Evolutionary conservation across 2,329 filamentous ascomycete species (phyloP).

Genomic region (Pestalotiopsis sp.): DNA sequence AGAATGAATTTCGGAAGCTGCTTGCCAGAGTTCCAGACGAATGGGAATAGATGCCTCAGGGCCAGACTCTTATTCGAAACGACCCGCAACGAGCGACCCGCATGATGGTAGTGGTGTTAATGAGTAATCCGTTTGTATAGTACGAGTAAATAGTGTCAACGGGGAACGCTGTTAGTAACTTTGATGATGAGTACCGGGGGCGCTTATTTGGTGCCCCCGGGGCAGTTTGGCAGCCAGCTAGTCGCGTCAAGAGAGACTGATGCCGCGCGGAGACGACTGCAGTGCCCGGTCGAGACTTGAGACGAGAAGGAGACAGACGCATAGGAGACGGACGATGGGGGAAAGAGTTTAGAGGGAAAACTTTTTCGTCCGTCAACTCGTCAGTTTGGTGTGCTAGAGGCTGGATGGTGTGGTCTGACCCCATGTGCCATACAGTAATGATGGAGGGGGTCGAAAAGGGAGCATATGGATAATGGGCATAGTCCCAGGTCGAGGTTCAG

Average conservation of each 20-base stretch:
- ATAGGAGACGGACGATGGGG: background rate
- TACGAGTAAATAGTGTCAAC: background rate
- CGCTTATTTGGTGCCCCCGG: constrained; percentile 12
- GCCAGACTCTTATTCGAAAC: background rate
- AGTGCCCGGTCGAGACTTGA: background rate
- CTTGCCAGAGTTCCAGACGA: constrained; percentile 11
- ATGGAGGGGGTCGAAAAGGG: background rate
- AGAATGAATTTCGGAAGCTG: background rate
- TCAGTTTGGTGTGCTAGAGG: background rate
- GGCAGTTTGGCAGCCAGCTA: background rate
- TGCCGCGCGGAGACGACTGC: constrained; percentile 12
- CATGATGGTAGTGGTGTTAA: background rate
- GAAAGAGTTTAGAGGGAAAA: background rate
- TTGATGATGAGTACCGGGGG: constrained; percentile 5
- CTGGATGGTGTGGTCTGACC: constrained; percentile 9
- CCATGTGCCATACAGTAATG: background rate
- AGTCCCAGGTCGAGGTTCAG: constrained; percentile 4
- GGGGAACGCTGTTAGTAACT: background rate
- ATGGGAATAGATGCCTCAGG: constrained; percentile 4
- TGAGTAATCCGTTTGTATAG: background rate
- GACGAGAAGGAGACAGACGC: background rate
- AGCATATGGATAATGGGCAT: background rate
- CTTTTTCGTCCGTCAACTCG: background rate
- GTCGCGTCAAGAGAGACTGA: constrained; percentile 5
- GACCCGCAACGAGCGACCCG: background rate